Evolutionary conservation across 352 stramenopile genomes (phyloP).

Genomic region (Globisporangium yorkense): DNA sequence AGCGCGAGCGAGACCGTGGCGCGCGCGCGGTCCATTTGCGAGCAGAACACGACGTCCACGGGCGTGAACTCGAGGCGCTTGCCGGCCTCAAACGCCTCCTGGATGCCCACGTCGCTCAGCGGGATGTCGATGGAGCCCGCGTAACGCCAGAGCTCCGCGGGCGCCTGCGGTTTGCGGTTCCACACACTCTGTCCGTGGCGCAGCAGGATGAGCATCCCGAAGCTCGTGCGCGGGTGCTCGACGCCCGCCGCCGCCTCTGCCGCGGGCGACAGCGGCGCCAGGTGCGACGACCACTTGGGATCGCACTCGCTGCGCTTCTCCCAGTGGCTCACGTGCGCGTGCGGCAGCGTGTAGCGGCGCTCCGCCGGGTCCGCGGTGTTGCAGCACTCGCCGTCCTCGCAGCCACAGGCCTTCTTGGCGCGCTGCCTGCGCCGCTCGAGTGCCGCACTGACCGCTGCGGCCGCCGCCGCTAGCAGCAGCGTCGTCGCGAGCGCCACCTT

Average conservation of each 20-base stretch:
- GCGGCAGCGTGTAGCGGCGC: slow-evolving; percentile 64
- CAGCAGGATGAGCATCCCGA: slow-evolving; percentile 73
- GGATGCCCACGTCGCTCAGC: slow-evolving; percentile 75
- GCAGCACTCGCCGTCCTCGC: slow-evolving; percentile 68
- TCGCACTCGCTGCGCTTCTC: slow-evolving; percentile 53
- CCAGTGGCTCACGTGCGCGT: slow-evolving; percentile 69
- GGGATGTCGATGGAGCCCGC: slow-evolving; percentile 81
- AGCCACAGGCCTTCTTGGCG: slow-evolving; percentile 37
- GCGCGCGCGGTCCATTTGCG: slow-evolving; percentile 77
- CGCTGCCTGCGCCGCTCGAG: slow-evolving; percentile 16
- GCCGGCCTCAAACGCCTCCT: slow-evolving; percentile 75
- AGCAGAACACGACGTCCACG: slow-evolving; percentile 83
- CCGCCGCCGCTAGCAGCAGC: slow-evolving; percentile 19
- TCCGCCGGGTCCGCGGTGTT: slow-evolving; percentile 53
- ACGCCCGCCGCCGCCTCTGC: slow-evolving; percentile 5
- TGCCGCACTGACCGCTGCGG: slow-evolving; percentile 18
- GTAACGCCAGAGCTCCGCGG: slow-evolving; percentile 76
- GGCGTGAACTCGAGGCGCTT: slow-evolving; percentile 70
- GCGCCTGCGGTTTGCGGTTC: slow-evolving; percentile 75
- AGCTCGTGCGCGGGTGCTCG: slow-evolving; percentile 39
- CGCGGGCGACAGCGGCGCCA: slow-evolving; percentile 24
- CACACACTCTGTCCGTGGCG: slow-evolving; percentile 84
- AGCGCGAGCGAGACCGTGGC: slow-evolving; percentile 73
- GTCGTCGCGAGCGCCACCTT: slow-evolving; percentile 23
- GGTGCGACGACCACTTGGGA: slow-evolving; percentile 39